Evolutionary conservation across 2,329 filamentous ascomycete species (phyloP).

Genomic region (Colletotrichum caudatum): DNA sequence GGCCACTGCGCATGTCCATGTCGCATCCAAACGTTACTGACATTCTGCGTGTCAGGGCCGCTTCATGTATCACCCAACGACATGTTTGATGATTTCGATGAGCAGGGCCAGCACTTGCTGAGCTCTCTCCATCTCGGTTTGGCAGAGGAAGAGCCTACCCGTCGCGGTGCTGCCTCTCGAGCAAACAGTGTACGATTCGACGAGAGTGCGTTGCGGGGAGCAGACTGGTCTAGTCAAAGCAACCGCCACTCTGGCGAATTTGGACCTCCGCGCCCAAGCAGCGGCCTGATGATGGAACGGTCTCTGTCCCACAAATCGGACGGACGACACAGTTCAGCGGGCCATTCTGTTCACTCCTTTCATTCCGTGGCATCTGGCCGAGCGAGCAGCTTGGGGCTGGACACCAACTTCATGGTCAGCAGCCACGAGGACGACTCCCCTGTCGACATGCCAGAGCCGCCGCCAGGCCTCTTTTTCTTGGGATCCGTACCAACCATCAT

Average conservation of each 20-base stretch:
- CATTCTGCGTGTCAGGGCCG: constrained; percentile 69
- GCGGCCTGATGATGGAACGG: constrained; percentile 90
- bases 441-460: constrained; percentile 78
- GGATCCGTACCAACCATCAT: constrained; percentile 94
- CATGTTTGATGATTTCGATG: constrained; percentile 91
- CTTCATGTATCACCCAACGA: constrained; percentile 83
- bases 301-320: constrained; percentile 96
- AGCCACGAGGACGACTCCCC: constrained; percentile 75
- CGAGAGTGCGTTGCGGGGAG: constrained; percentile 91
- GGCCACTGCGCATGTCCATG: background rate
- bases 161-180: constrained; percentile 87
- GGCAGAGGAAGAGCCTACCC: constrained; percentile 85
- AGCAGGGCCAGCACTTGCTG: constrained; percentile 83
- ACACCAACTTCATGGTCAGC: constrained; percentile 74
- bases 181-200: constrained; percentile 98
- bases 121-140: constrained; percentile 84
- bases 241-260: constrained; percentile 88
- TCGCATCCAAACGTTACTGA: constrained; percentile 40
- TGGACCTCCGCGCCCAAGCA: constrained; percentile 79
- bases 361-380: constrained; percentile 82
- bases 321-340: constrained; percentile 92
- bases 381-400: constrained; percentile 88
- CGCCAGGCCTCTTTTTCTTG: constrained; percentile 85
- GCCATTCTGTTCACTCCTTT: constrained; percentile 70
- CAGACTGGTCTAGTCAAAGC: constrained; percentile 81